Evolutionary conservation across 176 grass and related monocot genomes (phyloP).

Genomic region (Juncus inflexus): DNA sequence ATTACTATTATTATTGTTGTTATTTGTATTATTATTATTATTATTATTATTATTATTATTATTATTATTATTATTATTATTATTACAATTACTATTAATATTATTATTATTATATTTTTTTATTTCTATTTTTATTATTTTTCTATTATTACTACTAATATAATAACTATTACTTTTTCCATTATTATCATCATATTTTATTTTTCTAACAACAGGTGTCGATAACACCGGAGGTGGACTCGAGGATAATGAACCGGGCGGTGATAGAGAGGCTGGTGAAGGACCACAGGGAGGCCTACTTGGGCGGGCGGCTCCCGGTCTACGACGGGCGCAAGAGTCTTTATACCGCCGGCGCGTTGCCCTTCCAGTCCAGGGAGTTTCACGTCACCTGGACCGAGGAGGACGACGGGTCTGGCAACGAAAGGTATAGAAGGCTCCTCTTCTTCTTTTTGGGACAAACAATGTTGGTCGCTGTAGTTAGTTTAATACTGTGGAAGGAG

Average conservation of each 20-base stretch:
- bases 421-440: constrained; percentile 34
- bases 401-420: constrained; percentile 54
- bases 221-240: constrained; percentile 52
- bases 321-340: constrained; percentile 93
- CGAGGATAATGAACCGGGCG: constrained; percentile 47
- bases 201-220: constrained; percentile 45
- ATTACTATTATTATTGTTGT: no score
- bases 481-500: no score
- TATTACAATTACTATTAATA: no score
- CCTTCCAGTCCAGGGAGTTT: constrained; percentile 73
- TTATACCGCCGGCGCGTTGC: constrained; percentile 74
- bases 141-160: no score
- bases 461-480: no score
- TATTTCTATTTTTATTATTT: no score
- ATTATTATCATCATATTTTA: no score
- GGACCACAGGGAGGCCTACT: constrained; percentile 48
- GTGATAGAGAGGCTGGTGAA: constrained; percentile 71
- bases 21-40: no score
- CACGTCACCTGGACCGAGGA: constrained; percentile 56
- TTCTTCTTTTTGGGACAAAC: neutral
- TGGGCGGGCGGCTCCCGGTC: constrained; percentile 78
- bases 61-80: no score
- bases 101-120: no score
- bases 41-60: no score
- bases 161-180: no score